Percentiles rank a stretch among this genome's conserved stretches.
Conservation (phyloP, 495 filamentous ascomycete genomes). For the Mytilinidion resinicola region DNA sequence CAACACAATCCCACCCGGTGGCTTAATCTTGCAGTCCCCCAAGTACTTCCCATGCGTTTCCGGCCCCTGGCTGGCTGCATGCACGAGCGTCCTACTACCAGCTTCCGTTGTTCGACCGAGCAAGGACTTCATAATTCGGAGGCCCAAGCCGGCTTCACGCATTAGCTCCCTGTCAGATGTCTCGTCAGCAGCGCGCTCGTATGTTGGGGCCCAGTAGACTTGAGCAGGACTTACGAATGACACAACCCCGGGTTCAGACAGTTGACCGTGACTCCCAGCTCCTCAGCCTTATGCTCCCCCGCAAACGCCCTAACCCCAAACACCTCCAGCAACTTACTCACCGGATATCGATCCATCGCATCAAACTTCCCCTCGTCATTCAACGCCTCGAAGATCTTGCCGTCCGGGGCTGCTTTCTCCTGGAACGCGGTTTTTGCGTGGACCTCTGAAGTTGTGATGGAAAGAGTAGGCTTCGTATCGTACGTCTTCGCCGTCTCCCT, state of each 20-base stretch:
- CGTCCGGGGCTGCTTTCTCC: constrained; percentile 19
- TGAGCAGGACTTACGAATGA: constrained; percentile 20
- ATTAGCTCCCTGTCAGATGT: constrained; percentile 26
- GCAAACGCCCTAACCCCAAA: constrained; percentile 21
- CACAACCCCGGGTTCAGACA: constrained; percentile 41
- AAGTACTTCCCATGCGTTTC: constrained; percentile 37
- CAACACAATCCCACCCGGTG: constrained; percentile 16
- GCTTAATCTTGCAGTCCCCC: constrained; percentile 27
- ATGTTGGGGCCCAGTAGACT: no score
- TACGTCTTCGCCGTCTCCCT: constrained; percentile 26
- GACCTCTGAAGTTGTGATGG: constrained; percentile 31
- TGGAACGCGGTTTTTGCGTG: constrained; percentile 29
- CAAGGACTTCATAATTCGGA: constrained; percentile 10
- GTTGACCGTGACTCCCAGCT: constrained; percentile 36
- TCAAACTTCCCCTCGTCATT: constrained; percentile 23
- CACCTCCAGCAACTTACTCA: constrained; percentile 32
- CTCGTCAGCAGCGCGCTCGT: not conserved
- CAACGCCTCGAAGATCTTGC: constrained; percentile 25
- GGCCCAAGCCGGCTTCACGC: constrained; percentile 14
- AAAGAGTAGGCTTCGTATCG: constrained; percentile 27
- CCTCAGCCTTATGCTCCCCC: not conserved
- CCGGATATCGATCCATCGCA: constrained; percentile 31
- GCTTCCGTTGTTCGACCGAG: constrained; percentile 37
- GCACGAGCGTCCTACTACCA: constrained; percentile 38
- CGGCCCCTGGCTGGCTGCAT: constrained; percentile 33